phyloP scores from a whole-genome alignment of 2,329 filamentous ascomycete species.

The Botrytis tulipae region DNA sequence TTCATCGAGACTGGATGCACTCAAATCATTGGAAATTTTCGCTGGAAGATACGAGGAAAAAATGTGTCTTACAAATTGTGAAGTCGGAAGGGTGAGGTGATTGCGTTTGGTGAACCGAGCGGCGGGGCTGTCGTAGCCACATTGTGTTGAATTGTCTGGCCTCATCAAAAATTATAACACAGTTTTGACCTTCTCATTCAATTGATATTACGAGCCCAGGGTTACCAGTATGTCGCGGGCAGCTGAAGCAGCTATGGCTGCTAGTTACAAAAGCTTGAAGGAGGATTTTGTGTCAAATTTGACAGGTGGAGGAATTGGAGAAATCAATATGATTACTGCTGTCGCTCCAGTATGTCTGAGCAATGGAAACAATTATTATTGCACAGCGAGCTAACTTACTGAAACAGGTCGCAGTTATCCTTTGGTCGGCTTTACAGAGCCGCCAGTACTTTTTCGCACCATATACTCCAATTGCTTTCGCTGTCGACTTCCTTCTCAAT shows the following conservation, averaged over 20 bases:
- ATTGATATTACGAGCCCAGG: neutral
- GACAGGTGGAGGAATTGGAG: slow-evolving; percentile 74
- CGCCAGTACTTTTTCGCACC: slow-evolving; percentile 80
- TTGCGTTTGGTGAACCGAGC: neutral
- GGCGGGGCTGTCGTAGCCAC: neutral
- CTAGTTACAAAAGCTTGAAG: slow-evolving; percentile 84
- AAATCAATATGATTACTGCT: slow-evolving; percentile 83
- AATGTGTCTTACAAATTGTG: neutral
- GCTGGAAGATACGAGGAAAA: neutral
- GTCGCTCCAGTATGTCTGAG: slow-evolving; percentile 71
- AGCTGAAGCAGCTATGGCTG: slow-evolving; percentile 41
- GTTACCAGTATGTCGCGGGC: slow-evolving; percentile 33
- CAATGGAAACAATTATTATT: slow-evolving; percentile 22
- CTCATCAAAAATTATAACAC: slow-evolving; percentile 1
- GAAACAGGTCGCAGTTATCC: slow-evolving; percentile 69
- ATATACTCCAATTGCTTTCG: slow-evolving; percentile 64
- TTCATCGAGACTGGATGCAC: neutral
- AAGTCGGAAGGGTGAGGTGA: neutral
- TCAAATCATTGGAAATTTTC: neutral
- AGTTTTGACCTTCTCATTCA: neutral
- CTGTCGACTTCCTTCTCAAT: slow-evolving; percentile 86
- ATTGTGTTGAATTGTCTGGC: slow-evolving; percentile 2
- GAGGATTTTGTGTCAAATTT: slow-evolving; percentile 94
- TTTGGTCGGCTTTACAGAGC: slow-evolving; percentile 87
- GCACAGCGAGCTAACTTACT: slow-evolving; percentile 21